These are phyloP conservation scores for Triangularia setosa DNA, from an alignment of 2,329 filamentous ascomycete species.

Conservation along the genomic window DNA sequence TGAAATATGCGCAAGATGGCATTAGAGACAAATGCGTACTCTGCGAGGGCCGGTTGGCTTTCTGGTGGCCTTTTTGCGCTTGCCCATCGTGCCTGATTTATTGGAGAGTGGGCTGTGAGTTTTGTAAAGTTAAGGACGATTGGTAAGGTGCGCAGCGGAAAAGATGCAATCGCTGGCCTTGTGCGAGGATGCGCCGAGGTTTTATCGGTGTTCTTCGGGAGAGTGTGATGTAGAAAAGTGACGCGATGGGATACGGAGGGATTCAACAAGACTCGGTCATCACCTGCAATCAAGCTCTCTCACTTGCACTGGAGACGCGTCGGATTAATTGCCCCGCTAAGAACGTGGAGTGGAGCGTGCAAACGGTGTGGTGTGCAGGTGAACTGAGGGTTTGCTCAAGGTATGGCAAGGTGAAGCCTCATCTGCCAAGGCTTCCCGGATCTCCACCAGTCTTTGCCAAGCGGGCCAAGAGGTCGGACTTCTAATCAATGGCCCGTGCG, in stretches of 20 bases:
- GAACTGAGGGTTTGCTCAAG: background rate
- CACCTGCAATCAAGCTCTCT: background rate
- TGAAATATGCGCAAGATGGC: background rate
- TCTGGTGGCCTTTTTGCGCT: constrained; percentile 87
- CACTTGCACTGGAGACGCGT: background rate
- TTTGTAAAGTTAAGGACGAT: background rate
- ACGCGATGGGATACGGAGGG: background rate
- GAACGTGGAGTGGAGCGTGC: background rate
- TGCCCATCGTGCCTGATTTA: constrained; percentile 58
- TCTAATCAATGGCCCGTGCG: background rate
- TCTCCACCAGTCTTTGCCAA: background rate
- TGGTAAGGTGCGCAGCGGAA: background rate
- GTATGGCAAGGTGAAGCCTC: background rate
- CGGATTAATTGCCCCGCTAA: background rate
- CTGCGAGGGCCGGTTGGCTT: constrained; percentile 80
- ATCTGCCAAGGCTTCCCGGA: background rate
- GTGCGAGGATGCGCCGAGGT: background rate
- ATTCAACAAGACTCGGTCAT: background rate
- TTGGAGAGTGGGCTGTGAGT: background rate
- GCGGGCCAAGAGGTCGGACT: background rate
- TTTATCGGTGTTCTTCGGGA: background rate
- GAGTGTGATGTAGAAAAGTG: background rate
- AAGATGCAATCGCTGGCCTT: background rate
- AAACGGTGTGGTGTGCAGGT: background rate
- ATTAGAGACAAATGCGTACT: constrained; percentile 45